Evolutionary conservation across 1,284 basidiomycete genomes (phyloP).

Genomic region (Volvariella volvacea): DNA sequence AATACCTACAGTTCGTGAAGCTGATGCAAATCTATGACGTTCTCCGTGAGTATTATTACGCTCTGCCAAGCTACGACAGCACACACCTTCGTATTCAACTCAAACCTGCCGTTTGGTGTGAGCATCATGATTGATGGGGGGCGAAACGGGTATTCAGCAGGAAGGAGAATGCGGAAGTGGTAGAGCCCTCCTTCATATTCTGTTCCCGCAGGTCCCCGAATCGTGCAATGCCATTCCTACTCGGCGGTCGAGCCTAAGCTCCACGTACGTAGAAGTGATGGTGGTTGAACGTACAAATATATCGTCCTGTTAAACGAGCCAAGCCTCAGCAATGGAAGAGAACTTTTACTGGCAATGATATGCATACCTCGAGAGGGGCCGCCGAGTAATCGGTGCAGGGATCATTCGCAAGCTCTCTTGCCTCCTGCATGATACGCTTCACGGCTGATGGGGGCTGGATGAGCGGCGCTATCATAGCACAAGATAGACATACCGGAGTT

Average conservation of each 20-base stretch:
- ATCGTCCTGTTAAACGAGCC: constrained; percentile 49
- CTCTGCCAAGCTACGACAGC: not conserved
- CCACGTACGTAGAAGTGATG: not conserved
- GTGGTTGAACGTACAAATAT: constrained; percentile 57
- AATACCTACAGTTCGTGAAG: constrained; percentile 73
- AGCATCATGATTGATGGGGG: constrained; percentile 93
- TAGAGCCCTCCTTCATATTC: constrained; percentile 91
- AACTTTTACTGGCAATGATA: too few relatives aligned
- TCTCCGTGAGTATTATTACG: constrained; percentile 9
- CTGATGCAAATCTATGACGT: constrained; percentile 81
- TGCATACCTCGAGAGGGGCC: constrained; percentile 81
- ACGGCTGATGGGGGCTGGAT: constrained; percentile 48
- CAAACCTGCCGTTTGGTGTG: constrained; percentile 93
- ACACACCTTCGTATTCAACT: constrained; percentile 88
- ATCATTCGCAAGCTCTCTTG: constrained; percentile 80
- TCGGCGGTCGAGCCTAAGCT: not conserved
- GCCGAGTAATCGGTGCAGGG: constrained; percentile 80
- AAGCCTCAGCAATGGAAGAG: constrained; percentile 12
- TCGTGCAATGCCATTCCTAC: constrained; percentile 96
- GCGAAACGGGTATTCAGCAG: constrained; percentile 91
- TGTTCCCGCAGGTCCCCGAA: constrained; percentile 80
- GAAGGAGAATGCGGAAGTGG: constrained; percentile 87
- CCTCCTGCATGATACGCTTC: constrained; percentile 96
- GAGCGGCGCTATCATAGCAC: constrained; percentile 4
- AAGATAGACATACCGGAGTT: constrained; percentile 53